Evolutionary conservation across 2,329 filamentous ascomycete species (phyloP).

Genomic region (Madurella mycetomatis): DNA sequence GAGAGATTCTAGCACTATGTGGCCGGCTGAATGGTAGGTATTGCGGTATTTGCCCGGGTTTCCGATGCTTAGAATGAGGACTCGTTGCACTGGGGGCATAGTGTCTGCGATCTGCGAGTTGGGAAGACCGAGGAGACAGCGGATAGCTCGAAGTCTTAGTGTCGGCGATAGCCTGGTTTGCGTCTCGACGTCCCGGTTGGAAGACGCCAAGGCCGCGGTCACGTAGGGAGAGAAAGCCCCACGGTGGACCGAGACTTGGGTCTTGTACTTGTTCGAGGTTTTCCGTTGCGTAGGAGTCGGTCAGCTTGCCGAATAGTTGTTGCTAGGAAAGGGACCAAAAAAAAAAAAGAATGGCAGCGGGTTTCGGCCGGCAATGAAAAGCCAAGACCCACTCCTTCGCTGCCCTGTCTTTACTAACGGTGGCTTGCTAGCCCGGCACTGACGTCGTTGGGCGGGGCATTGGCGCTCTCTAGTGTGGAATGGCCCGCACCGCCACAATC

Average conservation of each 20-base stretch:
- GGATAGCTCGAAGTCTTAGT: not conserved
- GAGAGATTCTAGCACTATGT: slow-evolving; percentile 66
- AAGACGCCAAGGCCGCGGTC: not conserved
- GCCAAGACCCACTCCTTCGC: no score
- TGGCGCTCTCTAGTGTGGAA: not conserved
- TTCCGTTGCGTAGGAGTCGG: not conserved
- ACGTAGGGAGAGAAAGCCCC: slow-evolving; percentile 4
- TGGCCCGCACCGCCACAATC: slow-evolving; percentile 25
- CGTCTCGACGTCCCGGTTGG: not conserved
- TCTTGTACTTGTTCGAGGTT: not conserved
- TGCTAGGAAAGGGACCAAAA: no score
- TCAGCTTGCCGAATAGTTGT: not conserved
- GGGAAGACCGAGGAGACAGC: not conserved
- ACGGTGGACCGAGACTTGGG: slow-evolving; percentile 1
- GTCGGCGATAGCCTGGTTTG: not conserved
- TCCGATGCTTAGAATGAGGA: slow-evolving; percentile 82
- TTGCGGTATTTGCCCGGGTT: slow-evolving; percentile 72
- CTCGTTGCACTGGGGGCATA: slow-evolving; percentile 37
- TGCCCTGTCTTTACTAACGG: not conserved
- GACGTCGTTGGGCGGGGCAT: slow-evolving; percentile 24
- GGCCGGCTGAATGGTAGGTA: slow-evolving; percentile 84
- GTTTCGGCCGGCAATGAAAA: no score
- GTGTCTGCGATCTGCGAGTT: not conserved
- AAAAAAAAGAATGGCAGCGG: no score
- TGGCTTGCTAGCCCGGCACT: slow-evolving; percentile 4